A percentile compares a stretch with the other conserved stretches of the same genome.
phyloP scores from a whole-genome alignment of 306 rosid species.

The Ammopiptanthus mongolicus region DNA sequence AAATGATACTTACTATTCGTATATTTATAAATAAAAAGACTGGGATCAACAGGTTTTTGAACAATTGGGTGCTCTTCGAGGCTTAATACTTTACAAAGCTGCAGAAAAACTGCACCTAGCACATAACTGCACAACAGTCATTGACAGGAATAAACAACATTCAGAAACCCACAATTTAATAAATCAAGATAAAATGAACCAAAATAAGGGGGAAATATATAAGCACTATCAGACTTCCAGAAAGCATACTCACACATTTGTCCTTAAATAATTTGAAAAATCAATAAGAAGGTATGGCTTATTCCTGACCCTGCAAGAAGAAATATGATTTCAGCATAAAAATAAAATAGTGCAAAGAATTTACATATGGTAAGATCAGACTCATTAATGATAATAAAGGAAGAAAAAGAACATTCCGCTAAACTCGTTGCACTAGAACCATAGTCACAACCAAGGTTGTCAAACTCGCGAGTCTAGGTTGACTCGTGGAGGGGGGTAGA shows the following conservation, averaged over 20 bases:
- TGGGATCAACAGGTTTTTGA: constrained; percentile 70
- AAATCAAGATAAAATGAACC: not conserved
- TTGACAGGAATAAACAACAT: constrained; percentile 15
- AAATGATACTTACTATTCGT: constrained; percentile 52
- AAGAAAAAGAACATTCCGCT: not conserved
- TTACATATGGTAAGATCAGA: constrained; percentile 1
- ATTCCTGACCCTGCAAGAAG: constrained; percentile 41
- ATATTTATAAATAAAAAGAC: constrained; percentile 57
- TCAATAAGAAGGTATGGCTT: constrained; percentile 78
- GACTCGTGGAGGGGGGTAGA: too few species aligned
- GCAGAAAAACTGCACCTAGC: constrained; percentile 71
- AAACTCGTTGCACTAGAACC: not conserved
- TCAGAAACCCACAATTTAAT: not conserved
- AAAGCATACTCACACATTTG: constrained; percentile 56
- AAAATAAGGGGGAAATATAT: not conserved
- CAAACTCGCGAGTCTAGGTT: too few species aligned
- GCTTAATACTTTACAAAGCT: constrained; percentile 65
- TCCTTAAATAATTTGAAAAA: constrained; percentile 53
- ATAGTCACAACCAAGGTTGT: too few species aligned
- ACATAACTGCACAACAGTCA: constrained; percentile 51
- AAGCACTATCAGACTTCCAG: not conserved
- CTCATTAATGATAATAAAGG: not conserved
- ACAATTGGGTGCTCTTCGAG: constrained; percentile 60
- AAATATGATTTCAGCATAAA: constrained; percentile 1
- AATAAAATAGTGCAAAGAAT: not conserved